Evolutionary conservation across 108 stramenopile species (phyloP), one percentile per base, ranked within the genome.

Genomic region (Nannochloropsis oceanica): DNA sequence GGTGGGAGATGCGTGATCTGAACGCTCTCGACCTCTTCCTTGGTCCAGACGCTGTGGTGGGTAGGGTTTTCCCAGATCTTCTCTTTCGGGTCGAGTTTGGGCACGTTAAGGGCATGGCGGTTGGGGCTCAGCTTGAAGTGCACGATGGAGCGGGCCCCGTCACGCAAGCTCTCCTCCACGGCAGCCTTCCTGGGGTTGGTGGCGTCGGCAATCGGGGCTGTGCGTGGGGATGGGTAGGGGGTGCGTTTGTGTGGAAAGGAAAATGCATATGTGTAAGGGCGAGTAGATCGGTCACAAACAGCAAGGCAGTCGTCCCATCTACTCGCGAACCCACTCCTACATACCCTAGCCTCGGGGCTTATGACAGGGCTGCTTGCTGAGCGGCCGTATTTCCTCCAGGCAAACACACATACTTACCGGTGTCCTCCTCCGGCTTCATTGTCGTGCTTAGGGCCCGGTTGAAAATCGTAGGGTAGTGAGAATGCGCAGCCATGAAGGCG

Each of bases 121-220:
- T 79, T 87, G n/a, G 87, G 27, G 43, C 83, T 87, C 22, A 82
- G 59, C 80, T 82, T 84, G 42, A 87, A 87, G 80, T 87, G 87
- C 5, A 84, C 44, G 9, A 73, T 73, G n/a, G 59, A 73, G n/a
- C 59, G 59, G 59, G 59, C 59, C n/a, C 59, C 59, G 2, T 73
- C 59, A n/a, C 59, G 59, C 22, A 73, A 5, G 22, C n/a, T n/a
- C 59, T 73, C 59, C n/a, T 73, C 59, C 59, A 9, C 22, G n/a
- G 59, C 10, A 18, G 59, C 34, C 34, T 34, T 34, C 5, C 34
- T 1, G 34, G 34, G 34, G 34, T 34, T 34, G 34, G 34, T 34
- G 34, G 34, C 34, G 34, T 34, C 34, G 34, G 2, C 34, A 34
- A 34, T 34, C 34, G 34, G 34, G 34, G 34, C 34, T 34, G 5